phyloP scores from a whole-genome alignment of 116 monocot genomes.

The Posidonia oceanica region DNA sequence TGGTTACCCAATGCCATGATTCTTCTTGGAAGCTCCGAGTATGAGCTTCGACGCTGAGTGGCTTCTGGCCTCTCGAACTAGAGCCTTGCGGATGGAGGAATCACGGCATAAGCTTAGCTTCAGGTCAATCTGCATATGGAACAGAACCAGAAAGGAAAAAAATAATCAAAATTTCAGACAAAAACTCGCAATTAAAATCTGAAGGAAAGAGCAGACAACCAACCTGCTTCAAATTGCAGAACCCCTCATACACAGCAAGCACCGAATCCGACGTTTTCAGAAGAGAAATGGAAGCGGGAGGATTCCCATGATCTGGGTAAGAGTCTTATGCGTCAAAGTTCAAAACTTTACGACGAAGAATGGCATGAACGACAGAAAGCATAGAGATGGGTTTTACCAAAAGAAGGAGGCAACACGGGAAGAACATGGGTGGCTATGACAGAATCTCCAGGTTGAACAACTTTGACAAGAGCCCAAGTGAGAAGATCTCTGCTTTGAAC shows the following conservation, averaged over 20 bases:
- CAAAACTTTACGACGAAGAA: background rate
- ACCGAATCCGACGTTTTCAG: conserved; percentile 35
- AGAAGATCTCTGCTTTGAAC: conserved; percentile 32
- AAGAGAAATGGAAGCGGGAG: conserved; percentile 14
- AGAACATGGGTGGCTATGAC: conserved; percentile 42
- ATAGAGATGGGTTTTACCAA: background rate
- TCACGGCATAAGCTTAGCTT: conserved; percentile 14
- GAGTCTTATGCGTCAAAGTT: background rate
- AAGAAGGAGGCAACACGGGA: conserved; percentile 1
- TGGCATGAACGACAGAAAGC: background rate
- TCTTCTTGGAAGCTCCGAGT: conserved; percentile 7
- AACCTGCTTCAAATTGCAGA: conserved; percentile 94
- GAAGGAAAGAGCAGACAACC: background rate
- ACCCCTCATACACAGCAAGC: conserved; percentile 81
- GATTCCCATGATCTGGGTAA: conserved; percentile 9
- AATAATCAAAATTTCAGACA: too few relatives aligned
- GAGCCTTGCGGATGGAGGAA: conserved; percentile 11
- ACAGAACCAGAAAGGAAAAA: too few relatives aligned
- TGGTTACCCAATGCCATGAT: conserved; percentile 6
- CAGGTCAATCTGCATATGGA: conserved; percentile 13
- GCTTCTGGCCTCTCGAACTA: conserved; percentile 6
- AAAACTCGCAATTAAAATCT: too few relatives aligned
- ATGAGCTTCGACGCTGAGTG: conserved; percentile 4
- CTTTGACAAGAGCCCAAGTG: conserved; percentile 54
- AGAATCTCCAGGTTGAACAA: conserved; percentile 29